A percentile compares a stretch with the other conserved stretches of the same genome.
Evolutionary conservation across 495 filamentous ascomycete genomes (phyloP).

Genomic region (Xeromyces bisporus): DNA sequence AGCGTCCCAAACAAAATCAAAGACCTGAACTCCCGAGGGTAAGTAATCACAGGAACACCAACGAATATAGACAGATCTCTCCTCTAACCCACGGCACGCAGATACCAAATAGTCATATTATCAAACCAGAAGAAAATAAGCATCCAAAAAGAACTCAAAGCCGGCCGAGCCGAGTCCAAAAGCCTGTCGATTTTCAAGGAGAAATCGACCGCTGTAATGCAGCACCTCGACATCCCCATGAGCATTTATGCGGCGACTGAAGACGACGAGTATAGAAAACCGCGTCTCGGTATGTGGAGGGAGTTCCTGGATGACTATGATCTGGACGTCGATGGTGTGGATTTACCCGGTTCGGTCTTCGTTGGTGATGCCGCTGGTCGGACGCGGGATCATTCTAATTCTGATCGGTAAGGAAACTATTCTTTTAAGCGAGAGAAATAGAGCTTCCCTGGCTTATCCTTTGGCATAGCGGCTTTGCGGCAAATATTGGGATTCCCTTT

Average conservation of each 20-base stretch:
- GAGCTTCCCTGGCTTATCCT: conserved; percentile 1
- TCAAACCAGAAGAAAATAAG: conserved; percentile 78
- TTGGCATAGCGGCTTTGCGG: conserved; percentile 44
- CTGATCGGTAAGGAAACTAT: conserved; percentile 42
- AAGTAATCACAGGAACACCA: conserved; percentile 6
- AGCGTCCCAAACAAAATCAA: conserved; percentile 48
- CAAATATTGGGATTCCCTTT: conserved; percentile 65
- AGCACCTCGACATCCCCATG: conserved; percentile 56
- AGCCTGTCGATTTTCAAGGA: conserved; percentile 63
- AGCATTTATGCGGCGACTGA: conserved; percentile 72
- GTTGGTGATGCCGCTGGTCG: conserved; percentile 76
- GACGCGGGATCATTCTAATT: conserved; percentile 55
- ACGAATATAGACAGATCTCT: neutral
- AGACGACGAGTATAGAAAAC: conserved; percentile 71
- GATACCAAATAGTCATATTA: conserved; percentile 62
- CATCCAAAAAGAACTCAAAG: conserved; percentile 54
- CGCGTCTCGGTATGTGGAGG: conserved; percentile 75
- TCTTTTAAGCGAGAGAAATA: neutral
- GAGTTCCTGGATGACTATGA: conserved; percentile 62
- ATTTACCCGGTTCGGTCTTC: conserved; percentile 56
- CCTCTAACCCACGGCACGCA: conserved; percentile 11
- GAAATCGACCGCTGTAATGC: conserved; percentile 52
- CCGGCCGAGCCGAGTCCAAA: conserved; percentile 41
- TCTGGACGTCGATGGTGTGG: conserved; percentile 44
- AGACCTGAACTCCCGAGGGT: conserved; percentile 57